phyloP scores from a whole-genome alignment of 495 filamentous ascomycete species.

The Daldinia caldariorum region DNA sequence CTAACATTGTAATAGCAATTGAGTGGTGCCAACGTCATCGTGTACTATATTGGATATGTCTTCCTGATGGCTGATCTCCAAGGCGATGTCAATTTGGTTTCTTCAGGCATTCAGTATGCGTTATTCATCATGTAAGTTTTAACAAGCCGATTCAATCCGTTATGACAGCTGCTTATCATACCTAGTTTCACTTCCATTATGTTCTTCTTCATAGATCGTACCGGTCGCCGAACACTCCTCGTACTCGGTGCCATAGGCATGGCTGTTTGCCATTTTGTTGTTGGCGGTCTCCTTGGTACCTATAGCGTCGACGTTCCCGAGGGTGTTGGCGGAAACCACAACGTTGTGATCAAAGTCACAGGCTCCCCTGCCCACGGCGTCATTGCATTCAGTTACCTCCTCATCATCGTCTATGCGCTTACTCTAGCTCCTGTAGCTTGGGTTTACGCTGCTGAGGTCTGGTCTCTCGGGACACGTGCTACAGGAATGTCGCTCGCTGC shows the following conservation, averaged over 20 bases:
- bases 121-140: conserved; percentile 69
- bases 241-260: conserved; percentile 75
- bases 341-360: conserved; percentile 70
- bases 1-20: conserved; percentile 72
- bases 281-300: conserved; percentile 64
- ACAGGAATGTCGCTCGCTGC: conserved; percentile 75
- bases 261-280: conserved; percentile 74
- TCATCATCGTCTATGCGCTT: conserved; percentile 75
- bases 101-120: conserved; percentile 77
- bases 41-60: conserved; percentile 78
- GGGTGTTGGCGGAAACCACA: conserved; percentile 71
- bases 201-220: conserved; percentile 77
- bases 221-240: conserved; percentile 76
- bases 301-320: conserved; percentile 59
- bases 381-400: conserved; percentile 77
- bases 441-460: conserved; percentile 82
- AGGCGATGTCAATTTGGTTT: conserved; percentile 73
- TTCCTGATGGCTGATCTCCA: conserved; percentile 72
- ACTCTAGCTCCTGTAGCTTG: conserved; percentile 76
- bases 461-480: conserved; percentile 77
- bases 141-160: not conserved
- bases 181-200: conserved; percentile 71
- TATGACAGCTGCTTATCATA: conserved; percentile 52
- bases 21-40: conserved; percentile 73
- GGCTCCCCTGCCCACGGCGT: conserved; percentile 72